phyloP scores from a whole-genome alignment of 805 yeast genomes.

The Candida saitoana region DNA sequence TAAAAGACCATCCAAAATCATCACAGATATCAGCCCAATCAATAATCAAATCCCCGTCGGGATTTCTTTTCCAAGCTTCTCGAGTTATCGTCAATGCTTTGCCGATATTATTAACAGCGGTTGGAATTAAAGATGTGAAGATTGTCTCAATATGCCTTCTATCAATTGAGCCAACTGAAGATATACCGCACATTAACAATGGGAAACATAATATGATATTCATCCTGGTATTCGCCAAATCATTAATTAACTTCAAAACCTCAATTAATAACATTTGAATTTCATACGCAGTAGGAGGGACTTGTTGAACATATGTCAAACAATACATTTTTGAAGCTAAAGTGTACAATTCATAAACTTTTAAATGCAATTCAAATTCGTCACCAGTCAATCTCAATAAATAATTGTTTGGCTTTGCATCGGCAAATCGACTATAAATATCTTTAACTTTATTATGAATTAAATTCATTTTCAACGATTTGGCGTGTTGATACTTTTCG shows the following conservation, averaged over 20 bases:
- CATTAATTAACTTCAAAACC: slow-evolving; percentile 12
- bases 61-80: slow-evolving; percentile 19
- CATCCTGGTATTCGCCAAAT: slow-evolving; percentile 13
- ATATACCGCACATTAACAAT: slow-evolving; percentile 22
- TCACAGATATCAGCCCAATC: slow-evolving; percentile 26
- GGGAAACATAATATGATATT: slow-evolving; percentile 16
- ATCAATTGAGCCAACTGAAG: slow-evolving; percentile 19
- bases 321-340: slow-evolving; percentile 13
- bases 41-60: slow-evolving; percentile 11
- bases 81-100: slow-evolving; percentile 14
- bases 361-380: slow-evolving; percentile 11
- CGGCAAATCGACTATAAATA: not conserved
- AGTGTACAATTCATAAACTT: slow-evolving; percentile 13
- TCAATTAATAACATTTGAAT: slow-evolving; percentile 11
- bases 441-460: not conserved
- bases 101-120: slow-evolving; percentile 15
- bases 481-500: slow-evolving; percentile 5
- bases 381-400: slow-evolving; percentile 9
- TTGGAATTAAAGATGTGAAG: slow-evolving; percentile 10
- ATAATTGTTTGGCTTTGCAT: slow-evolving; percentile 9
- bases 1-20: slow-evolving; percentile 21
- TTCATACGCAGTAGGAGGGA: slow-evolving; percentile 12
- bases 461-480: not conserved
- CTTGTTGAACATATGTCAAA: slow-evolving; percentile 12
- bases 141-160: slow-evolving; percentile 14